Evolutionary conservation across 78 protist species (phyloP), one percentile per base, ranked within the genome.

Genomic region (Diacronema lutheri): DNA sequence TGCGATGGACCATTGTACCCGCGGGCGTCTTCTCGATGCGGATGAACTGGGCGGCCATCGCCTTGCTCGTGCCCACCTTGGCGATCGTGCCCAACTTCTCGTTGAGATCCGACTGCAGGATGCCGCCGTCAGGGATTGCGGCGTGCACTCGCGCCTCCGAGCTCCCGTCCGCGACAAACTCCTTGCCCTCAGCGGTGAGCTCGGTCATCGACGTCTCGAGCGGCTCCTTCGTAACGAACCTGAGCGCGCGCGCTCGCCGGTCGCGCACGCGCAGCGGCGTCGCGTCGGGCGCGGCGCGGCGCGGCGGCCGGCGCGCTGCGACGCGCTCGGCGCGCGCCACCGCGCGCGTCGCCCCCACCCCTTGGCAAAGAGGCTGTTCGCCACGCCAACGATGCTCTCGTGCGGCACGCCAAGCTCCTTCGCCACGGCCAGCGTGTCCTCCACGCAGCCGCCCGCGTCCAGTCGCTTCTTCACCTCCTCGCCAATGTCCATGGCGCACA

Each of bases 101-200:
- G 40, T 13, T 40, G 58, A 83, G 81, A 21, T 12, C 61, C 38
- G 6, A 41, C 40, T 41, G 11, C 23, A 0, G 13, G 56, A 40
- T 65, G 16, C 64, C 41, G 41, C 64, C 84, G 6, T 46, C 72
- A 26, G 55, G 60, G 26, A 86, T 55, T 0, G 9, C 14, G 50
- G 9, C 31, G 66, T 58, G 64, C 44, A 89, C 80, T 21, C 25
- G 56, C 21, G 66, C 79, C 66, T 89, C 92, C 16, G 92, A 88
- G 44, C 64, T 57, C 20, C 92, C 92, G 20, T 56, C 6, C 31
- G 3, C 40, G 31, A 14, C 56, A 60, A 1, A 25, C 19, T 4
- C 16, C 40, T n/a, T 64, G 19, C 87, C 92, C 33, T 90, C 89
- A 11, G 41, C 33, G 23, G 86, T 80, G 50, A 90, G 73, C 78